Percentiles rank a stretch among this genome's conserved stretches.
phyloP scores from a whole-genome alignment of 352 stramenopile species.

The Phytophthora fragariae region DNA sequence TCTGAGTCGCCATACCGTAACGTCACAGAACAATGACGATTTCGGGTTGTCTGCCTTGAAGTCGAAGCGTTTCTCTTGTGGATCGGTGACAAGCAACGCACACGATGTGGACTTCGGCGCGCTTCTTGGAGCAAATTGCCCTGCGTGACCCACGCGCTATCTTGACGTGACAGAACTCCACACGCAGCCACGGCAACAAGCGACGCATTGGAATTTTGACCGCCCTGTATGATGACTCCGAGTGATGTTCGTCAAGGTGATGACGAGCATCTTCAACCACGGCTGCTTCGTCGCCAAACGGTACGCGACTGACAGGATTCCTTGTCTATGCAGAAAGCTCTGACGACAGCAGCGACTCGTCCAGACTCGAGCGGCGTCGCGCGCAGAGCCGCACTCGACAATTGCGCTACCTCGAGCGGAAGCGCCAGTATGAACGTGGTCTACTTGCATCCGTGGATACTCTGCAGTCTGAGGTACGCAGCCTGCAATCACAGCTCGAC shows the following conservation, averaged over 20 bases:
- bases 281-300: not conserved
- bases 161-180: constrained; percentile 12
- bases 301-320: not conserved
- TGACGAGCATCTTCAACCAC: not conserved
- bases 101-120: constrained; percentile 9
- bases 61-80: constrained; percentile 17
- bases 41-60: constrained; percentile 2
- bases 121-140: constrained; percentile 5
- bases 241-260: constrained; percentile 3
- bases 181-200: not conserved
- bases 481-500: constrained; percentile 7
- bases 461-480: constrained; percentile 22
- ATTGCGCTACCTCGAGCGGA: constrained; percentile 38
- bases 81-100: not conserved
- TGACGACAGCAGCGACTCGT: not conserved
- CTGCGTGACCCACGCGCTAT: not conserved
- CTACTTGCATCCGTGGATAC: constrained; percentile 13
- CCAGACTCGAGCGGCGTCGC: constrained; percentile 14
- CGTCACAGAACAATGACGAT: constrained; percentile 9
- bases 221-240: not conserved
- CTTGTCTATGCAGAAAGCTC: not conserved
- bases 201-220: not conserved
- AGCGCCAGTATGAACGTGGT: constrained; percentile 30
- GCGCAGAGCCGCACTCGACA: constrained; percentile 30
- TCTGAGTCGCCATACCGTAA: not conserved